phyloP scores from a whole-genome alignment of 352 stramenopile species.

The Globisporangium iwayamae region DNA sequence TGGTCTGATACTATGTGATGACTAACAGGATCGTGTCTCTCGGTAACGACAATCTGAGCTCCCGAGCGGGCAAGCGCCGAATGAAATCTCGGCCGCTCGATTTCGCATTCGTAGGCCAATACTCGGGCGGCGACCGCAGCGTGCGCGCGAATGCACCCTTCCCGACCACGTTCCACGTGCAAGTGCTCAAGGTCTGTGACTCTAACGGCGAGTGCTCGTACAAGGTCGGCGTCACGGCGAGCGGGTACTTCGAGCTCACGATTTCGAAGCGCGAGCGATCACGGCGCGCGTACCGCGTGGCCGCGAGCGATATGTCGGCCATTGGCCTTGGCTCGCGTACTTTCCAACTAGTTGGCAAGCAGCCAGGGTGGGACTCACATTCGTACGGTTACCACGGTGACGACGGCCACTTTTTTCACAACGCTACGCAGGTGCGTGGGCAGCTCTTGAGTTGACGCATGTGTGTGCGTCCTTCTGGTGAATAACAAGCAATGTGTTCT shows the following conservation, averaged over 20 bases:
- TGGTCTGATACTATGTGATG: neutral
- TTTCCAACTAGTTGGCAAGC: constrained; percentile 60
- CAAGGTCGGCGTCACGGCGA: constrained; percentile 46
- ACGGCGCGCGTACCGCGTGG: constrained; percentile 7
- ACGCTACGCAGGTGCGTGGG: constrained; percentile 34
- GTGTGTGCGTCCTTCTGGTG: constrained; percentile 22
- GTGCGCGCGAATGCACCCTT: constrained; percentile 73
- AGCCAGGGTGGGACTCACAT: constrained; percentile 60
- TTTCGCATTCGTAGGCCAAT: constrained; percentile 48
- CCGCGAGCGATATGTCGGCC: constrained; percentile 45
- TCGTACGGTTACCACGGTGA: constrained; percentile 82
- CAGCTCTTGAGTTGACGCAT: constrained; percentile 25
- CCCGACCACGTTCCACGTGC: constrained; percentile 48
- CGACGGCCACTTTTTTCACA: constrained; percentile 65
- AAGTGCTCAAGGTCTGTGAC: constrained; percentile 36
- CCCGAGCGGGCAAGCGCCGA: neutral
- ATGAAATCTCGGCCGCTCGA: constrained; percentile 21
- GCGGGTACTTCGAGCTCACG: constrained; percentile 77
- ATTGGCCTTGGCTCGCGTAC: constrained; percentile 51
- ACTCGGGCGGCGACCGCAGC: constrained; percentile 58
- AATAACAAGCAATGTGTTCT: constrained; percentile 16
- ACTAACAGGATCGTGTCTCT: constrained; percentile 35
- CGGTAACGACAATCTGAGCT: constrained; percentile 1
- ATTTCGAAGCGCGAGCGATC: constrained; percentile 28
- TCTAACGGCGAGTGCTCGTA: constrained; percentile 25